These are phyloP conservation scores for Butyriboletus loyo DNA, from an alignment of 768 basidiomycete genomes.

Conservation along the genomic window DNA sequence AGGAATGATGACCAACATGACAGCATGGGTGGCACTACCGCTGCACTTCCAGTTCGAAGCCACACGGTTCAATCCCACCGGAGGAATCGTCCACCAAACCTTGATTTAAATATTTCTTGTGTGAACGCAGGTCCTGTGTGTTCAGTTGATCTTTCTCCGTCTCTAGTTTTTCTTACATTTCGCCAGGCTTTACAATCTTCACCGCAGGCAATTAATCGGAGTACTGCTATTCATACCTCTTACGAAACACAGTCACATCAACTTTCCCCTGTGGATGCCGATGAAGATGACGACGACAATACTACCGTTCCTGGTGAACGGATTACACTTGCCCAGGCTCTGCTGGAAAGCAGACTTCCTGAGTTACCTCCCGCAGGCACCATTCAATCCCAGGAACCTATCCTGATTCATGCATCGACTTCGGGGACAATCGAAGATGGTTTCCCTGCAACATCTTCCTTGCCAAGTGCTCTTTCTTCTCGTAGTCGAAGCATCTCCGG, in stretches of 20 bases:
- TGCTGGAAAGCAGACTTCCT: conserved; percentile 77
- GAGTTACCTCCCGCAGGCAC: conserved; percentile 70
- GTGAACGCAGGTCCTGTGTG: conserved; percentile 32
- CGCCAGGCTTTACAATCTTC: conserved; percentile 58
- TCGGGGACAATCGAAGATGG: conserved; percentile 42
- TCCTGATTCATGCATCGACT: conserved; percentile 52
- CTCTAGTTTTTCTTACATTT: conserved; percentile 60
- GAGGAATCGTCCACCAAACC: conserved; percentile 62
- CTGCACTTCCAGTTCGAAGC: conserved; percentile 30
- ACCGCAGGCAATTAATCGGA: conserved; percentile 31
- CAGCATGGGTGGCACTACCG: conserved; percentile 13
- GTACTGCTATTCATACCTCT: conserved; percentile 18
- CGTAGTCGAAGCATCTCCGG: conserved; percentile 30
- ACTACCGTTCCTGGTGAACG: conserved; percentile 46
- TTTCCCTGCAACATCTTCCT: conserved; percentile 41
- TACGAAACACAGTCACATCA: conserved; percentile 30
- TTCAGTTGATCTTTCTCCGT: conserved; percentile 53
- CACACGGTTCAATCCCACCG: conserved; percentile 34
- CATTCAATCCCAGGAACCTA: conserved; percentile 62
- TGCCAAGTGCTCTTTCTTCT: conserved; percentile 42
- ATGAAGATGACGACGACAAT: conserved; percentile 57
- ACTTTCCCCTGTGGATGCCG: conserved; percentile 42
- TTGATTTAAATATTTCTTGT: conserved; percentile 54
- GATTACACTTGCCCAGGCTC: conserved; percentile 69
- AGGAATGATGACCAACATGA: conserved; percentile 26